Evolutionary conservation across 495 filamentous ascomycete genomes (phyloP), one percentile per base, ranked within the genome.

Genomic region (Xylaria nigripes): DNA sequence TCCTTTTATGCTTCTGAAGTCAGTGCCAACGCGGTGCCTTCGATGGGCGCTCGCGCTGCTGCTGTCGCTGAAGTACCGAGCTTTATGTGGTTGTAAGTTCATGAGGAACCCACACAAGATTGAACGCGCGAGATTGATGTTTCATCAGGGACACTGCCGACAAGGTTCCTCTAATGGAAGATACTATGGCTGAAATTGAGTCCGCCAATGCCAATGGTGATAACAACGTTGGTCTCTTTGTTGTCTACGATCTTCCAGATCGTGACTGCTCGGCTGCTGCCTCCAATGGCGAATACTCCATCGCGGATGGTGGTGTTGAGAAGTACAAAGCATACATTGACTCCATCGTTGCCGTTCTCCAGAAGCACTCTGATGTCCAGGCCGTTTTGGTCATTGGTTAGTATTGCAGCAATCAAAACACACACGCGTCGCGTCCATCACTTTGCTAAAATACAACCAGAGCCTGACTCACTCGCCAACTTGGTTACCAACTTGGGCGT

Each of bases 391-490:
- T 66, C 6, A 56, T 66, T 16, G 61, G 61, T 60, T 9, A 29
- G 58, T 52, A 32, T 38, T 16, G n/a, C n/a, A n/a, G n/a, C n/a
- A 30, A 6, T 4, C 25, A 15, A 8, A 24, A 21, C 12, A 50
- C 6, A 42, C 2, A 19, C 21, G 5, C 25, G 23, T 1, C 45
- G 3, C 10, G 12, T 34, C 5, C 5, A 3, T 13, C 43, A 9
- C 36, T 48, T 42, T 54, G 29, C 59, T 64, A 41, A 64, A 22
- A 18, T n/a, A 22, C 2, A 21, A 32, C 22, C 38, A 65, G 62
- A 87, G 62, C 84, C 84, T 36, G 84, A 86, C 67, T 81, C 78
- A 47, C 70, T 86, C 40, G 80, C 81, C 45, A 87, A 87, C 68
- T 55, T 86, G 61, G 76, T 86, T 51, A 87, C 84, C 60, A 86